Evolutionary conservation across 2,329 filamentous ascomycete species (phyloP).

Genomic region (Cladosporium sp.): DNA sequence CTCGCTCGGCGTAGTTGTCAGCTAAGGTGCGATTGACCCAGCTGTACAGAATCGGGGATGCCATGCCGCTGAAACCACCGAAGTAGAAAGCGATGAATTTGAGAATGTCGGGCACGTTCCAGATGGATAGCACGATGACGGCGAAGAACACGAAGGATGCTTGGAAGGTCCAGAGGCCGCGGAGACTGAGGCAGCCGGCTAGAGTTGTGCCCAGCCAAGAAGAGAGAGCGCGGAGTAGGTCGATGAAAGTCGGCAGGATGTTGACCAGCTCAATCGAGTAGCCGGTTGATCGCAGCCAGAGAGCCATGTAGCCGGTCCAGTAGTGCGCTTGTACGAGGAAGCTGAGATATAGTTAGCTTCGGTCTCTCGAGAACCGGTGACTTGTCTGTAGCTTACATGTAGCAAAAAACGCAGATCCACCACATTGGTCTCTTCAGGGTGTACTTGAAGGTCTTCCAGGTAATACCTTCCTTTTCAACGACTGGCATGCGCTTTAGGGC

Average conservation of each 20-base stretch:
- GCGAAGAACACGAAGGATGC: slow-evolving; percentile 4
- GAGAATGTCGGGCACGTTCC: not conserved
- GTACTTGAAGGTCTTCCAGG: slow-evolving; percentile 5
- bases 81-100: slow-evolving; percentile 7
- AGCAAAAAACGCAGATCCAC: slow-evolving; percentile 3
- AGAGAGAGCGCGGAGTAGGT: not conserved
- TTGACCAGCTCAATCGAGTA: slow-evolving; percentile 54
- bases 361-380: not conserved
- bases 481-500: slow-evolving; percentile 5
- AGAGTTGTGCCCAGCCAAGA: not conserved
- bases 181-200: not conserved
- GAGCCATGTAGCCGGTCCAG: slow-evolving; percentile 53
- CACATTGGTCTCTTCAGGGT: slow-evolving; percentile 1
- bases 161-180: slow-evolving; percentile 1
- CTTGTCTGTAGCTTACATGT: not conserved
- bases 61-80: slow-evolving; percentile 3
- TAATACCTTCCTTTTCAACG: slow-evolving; percentile 3
- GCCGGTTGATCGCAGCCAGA: slow-evolving; percentile 40
- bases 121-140: slow-evolving; percentile 1
- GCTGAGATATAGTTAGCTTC: not conserved
- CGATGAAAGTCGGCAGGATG: slow-evolving; percentile 43
- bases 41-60: not conserved
- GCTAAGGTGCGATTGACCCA: slow-evolving; percentile 1
- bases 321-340: slow-evolving; percentile 10
- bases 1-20: slow-evolving; percentile 1